A percentile compares a stretch with the other conserved stretches of the same genome.
Evolutionary conservation across 495 filamentous ascomycete genomes (phyloP).

Genomic region (Podospora anserina): DNA sequence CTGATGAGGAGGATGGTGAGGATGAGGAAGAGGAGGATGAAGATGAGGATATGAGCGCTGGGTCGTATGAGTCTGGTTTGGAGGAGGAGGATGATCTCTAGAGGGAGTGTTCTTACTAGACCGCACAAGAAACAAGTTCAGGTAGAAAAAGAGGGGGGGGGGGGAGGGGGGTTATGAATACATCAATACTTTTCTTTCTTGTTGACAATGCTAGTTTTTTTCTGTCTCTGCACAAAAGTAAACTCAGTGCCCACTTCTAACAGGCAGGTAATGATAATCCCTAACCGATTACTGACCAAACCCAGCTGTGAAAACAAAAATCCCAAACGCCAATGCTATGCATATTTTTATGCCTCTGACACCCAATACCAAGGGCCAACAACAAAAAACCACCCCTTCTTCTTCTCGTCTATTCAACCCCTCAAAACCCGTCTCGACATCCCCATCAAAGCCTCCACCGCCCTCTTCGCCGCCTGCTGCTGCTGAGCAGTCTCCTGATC

Average conservation of each 20-base stretch:
- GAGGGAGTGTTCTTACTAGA: not conserved
- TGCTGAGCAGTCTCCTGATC: not conserved
- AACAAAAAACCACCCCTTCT: not conserved
- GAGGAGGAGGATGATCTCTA: constrained; percentile 25
- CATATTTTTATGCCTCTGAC: not conserved
- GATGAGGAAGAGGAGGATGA: constrained; percentile 60
- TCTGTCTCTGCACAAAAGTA: not conserved
- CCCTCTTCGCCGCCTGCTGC: not conserved
- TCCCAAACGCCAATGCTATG: not conserved
- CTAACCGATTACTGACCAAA: not conserved
- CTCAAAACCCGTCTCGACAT: not conserved
- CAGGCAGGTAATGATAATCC: not conserved
- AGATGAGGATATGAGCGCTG: constrained; percentile 34
- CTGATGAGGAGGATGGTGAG: constrained; percentile 63
- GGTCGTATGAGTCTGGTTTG: constrained; percentile 32
- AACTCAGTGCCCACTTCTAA: not conserved
- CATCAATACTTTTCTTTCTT: not conserved
- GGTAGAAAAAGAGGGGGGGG: not conserved
- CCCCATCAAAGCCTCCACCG: not conserved
- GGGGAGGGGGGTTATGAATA: not conserved
- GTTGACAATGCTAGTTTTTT: not conserved
- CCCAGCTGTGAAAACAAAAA: not conserved
- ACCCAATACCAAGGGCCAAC: not conserved
- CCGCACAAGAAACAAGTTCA: not conserved
- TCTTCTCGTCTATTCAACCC: not conserved